Base-by-base conservation (phyloP, 2,329 filamentous ascomycete species). In the Trichoderma aggressivum region DNA sequence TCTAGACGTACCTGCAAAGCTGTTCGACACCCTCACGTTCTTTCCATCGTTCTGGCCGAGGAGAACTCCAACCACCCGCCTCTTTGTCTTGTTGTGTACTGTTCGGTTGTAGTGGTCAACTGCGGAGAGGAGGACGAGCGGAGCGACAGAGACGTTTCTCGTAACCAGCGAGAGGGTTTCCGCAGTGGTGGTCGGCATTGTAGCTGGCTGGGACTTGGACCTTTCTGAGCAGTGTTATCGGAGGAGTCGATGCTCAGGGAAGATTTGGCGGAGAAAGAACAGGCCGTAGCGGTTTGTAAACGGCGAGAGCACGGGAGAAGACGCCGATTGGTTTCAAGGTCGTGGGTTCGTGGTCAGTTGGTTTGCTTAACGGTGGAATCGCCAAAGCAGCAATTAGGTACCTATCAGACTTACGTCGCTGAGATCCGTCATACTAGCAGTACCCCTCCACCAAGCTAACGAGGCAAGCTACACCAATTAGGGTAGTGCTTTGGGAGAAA, bases 101-200 rank as follows among this genome's bases (percentile, higher is more conserved):
- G 93, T 93, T 75, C 96, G 92, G 81, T 97, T 97, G 86, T 97
- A 99, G 85, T 99, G 96, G 86, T 99, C 96, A 88, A 97, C 96
- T 77, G 92, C 94, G 75, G 95, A 98, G 79, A 99, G 93, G 77
- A 99, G 93, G 79, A 99, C 96, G 81, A 99, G 91, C 77, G 96
- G 96, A 78, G 96, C 96, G 83, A 99, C 95, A 76, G 95, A 97
- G 83, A 99, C 96, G 83, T 92, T 97, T 83, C 94, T 91, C 79
- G 91, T 95, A 82, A 98, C 94, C 81, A 98, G 91, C 77, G 93
- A 97, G 82, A 98, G 90, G 76, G 95, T 97, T 86, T 98, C 95
- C 83, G 94, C 94, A 81, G 95, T 98, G 75, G 95, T 98, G 82
- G 95, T 91, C 84, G 94, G 95, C 95, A 98, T 98, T 81, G 80